Evolutionary conservation across 78 protist species (phyloP), one percentile per base, ranked within the genome.

Genomic region (Planoprotostelium fungivorum): DNA sequence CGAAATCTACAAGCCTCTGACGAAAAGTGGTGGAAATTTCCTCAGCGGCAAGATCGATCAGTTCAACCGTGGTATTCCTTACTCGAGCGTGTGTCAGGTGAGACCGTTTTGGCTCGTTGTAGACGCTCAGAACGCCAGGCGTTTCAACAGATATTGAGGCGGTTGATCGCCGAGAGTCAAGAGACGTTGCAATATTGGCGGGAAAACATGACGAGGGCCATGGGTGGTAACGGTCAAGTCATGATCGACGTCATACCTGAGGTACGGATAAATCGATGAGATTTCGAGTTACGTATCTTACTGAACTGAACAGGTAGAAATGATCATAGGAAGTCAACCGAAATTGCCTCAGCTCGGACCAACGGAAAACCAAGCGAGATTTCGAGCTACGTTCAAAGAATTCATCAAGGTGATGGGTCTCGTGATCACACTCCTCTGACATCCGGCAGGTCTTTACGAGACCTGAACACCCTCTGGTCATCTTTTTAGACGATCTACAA

Each of bases 401-500:
- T 91, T 91, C 9, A 29, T 91, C 25, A 63, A 91, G 29, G 94
- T 91, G 0, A n/a, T n/a, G 16, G 5, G 73, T 51, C 73, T 51
- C 73, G 73, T 51, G 5, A 16, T 51, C 5, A 51, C 16, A 25
- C 5, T 51, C 16, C 73, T 16, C 73, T 51, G 73, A 51, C 73
- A 51, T 51, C 16, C 16, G 31, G 31, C 73, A 51, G 73, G 16
- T 16, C 16, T 91, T 91, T 84, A 86, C 94, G 1, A 91, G 89
- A 36, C 89, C 86, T 35, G 94, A 91, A 36, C 90, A 88, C 28
- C 94, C 94, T 1, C 83, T 91, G 10, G 86, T 91, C 36, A 34
- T 91, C 28, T 91, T 91, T 39, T 84, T 91, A 31, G 94, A 91
- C 38, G 94, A 91, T 88, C 86, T 91, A 35, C 94, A 91, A 88